phyloP scores from a whole-genome alignment of 2,329 filamentous ascomycete species.

The Atkinsonella hypoxylon region DNA sequence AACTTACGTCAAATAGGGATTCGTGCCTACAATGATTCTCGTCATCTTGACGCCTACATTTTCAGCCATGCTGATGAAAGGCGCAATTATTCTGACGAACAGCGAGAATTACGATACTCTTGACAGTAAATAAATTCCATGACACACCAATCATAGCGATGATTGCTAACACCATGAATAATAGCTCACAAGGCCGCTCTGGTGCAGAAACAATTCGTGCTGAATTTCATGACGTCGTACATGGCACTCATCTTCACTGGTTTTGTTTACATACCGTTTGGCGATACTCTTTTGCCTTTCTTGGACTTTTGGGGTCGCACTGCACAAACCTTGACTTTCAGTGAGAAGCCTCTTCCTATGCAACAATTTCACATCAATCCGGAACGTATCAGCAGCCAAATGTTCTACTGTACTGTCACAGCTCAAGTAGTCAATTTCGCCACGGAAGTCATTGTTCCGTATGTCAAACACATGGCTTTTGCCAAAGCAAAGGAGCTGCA shows the following conservation, averaged over 20 bases:
- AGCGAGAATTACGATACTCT: conserved; percentile 89
- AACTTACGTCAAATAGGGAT: conserved; percentile 41
- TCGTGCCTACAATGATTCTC: conserved; percentile 81
- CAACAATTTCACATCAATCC: conserved; percentile 71
- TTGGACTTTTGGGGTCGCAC: conserved; percentile 70
- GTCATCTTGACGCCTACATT: conserved; percentile 71
- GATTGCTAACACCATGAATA: conserved; percentile 7
- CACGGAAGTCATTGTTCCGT: conserved; percentile 76
- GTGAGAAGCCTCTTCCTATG: conserved; percentile 57
- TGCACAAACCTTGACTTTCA: conserved; percentile 62
- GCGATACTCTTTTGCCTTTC: conserved; percentile 69
- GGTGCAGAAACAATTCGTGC: conserved; percentile 85
- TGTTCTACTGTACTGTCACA: conserved; percentile 93
- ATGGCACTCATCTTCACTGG: conserved; percentile 84
- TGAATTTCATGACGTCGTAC: conserved; percentile 96
- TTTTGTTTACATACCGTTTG: conserved; percentile 91
- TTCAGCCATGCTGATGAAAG: conserved; percentile 58
- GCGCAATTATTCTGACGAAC: conserved; percentile 67
- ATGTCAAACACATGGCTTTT: conserved; percentile 66
- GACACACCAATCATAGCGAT: neutral
- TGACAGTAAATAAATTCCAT: conserved; percentile 35
- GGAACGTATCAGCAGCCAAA: conserved; percentile 71
- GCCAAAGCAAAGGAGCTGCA: conserved; percentile 70
- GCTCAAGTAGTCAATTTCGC: conserved; percentile 82
- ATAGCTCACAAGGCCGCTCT: conserved; percentile 68